Base-by-base conservation (phyloP, 805 yeast species). In the Candida ulmi region DNA sequence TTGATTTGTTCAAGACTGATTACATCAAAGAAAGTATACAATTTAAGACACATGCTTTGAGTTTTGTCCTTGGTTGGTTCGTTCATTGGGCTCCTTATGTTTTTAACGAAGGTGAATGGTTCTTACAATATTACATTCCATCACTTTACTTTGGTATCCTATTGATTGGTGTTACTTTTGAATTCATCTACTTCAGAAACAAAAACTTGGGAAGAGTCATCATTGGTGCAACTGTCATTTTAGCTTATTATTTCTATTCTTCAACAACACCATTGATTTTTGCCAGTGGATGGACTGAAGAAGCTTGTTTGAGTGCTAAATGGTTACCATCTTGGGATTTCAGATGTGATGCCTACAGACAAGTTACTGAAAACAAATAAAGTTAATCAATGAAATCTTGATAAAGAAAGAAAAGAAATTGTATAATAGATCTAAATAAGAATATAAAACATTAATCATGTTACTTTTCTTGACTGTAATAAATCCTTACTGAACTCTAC, bases 51-150 rank as follows among this genome's bases (percentile, higher is more conserved):
- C 43, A 47, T 30, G 61, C 64, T 26, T 47, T 58, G 27, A 51
- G 53, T 21, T 50, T 53, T 27, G 50, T 53, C 15, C 42, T 74
- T 2, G 93, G 87, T 1, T 85, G 79, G 74, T 43, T 67, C 2
- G 24, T 79, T 17, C 80, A 81, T 50, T 74, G 68, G 45, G 46
- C 71, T 31, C 91, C 93, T 16, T 78, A 73, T 44, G 65, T 72
- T 53, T 8, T 43, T 8, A 24, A 37, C 1, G 54, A 51, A 26
- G 57, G 57, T n/a, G 52, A 52, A 37, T 54, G 67, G 42, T 68
- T 68, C 43, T 50, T 69, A 6, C 73, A 67, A 38, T 69, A 69
- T 48, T 78, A 78, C 55, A 54, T 72, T 34, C 73, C 76, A 18
- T 61, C 80, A 11, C 54, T 76, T 25, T 74, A 67, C 46, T 73